Evolutionary conservation across 116 monocot species (phyloP), one percentile per base, ranked within the genome.

Genomic region (Zostera marina): DNA sequence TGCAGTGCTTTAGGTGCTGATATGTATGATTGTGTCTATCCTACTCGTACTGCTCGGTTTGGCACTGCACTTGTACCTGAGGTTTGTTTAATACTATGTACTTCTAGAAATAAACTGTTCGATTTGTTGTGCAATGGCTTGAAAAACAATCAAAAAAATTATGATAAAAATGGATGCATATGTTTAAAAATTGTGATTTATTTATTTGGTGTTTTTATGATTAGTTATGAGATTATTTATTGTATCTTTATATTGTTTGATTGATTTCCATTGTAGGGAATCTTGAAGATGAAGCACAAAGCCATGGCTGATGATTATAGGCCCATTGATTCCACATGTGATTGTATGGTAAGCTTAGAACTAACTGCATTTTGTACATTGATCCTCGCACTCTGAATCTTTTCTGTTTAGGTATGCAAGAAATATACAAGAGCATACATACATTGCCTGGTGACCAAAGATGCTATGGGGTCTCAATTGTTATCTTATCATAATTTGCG

Each of bases 1-100:
- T 96, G 96, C 58, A 96, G 96, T 71, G 96, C 96, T 64, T 65
- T 96, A 55, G 96, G 96, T 78, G 96, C 96, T 57, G 96, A 96
- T 69, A 85, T 96, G 90, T 96, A 89, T 75, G 96, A 96, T 64
- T 96, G 90, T 72, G 96, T 96, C 20, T 96, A 89, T 73, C 96
- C 96, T 63, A 96, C 96, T 69, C 70, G 96, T 19, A 96, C 96
- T 74, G 96, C 86, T 71, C 90, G 96, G 19, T 96, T 96, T 74
- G 96, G 96, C 55, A 83, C 96, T 7, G 96, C 96, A 43, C 90
- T 96, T 20, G 73, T 96, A 32, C 96, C 96, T 52, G 85, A 96
- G 90, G 96, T 96, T 60, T 44, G 48, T 44, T 42, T 44, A 59
- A 59, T 19, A 21, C 17, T 15, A 23, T 14, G 19, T 45, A 11